Percentiles rank a stretch among this genome's conserved stretches.
Conservation (phyloP, 495 filamentous ascomycete genomes). For the Penicillium coffeae region DNA sequence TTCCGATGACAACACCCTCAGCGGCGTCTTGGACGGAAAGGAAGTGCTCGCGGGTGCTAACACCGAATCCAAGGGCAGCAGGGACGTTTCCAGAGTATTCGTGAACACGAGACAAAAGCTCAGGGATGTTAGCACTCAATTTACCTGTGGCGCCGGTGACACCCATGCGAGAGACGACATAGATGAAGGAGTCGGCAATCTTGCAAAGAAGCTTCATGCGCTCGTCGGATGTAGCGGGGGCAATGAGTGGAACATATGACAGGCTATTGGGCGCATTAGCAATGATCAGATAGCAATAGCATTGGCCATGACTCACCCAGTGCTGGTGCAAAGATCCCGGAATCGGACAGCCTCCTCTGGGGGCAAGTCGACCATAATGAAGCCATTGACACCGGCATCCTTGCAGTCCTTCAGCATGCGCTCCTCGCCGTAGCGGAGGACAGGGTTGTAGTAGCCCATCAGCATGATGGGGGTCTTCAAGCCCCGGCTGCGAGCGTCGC, state of each 20-base stretch:
- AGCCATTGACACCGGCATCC: slow-evolving; percentile 87
- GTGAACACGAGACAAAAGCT: slow-evolving; percentile 77
- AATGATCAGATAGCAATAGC: neutral
- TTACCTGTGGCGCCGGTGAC: slow-evolving; percentile 82
- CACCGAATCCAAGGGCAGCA: slow-evolving; percentile 87
- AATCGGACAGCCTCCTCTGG: slow-evolving; percentile 96
- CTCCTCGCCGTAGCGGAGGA: slow-evolving; percentile 91
- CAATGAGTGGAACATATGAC: slow-evolving; percentile 93
- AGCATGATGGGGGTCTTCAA: slow-evolving; percentile 78
- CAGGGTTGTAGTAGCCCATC: slow-evolving; percentile 99
- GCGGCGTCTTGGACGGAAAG: slow-evolving; percentile 74
- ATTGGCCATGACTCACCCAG: slow-evolving; percentile 50
- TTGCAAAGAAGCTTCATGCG: slow-evolving; percentile 94
- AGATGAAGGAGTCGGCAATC: slow-evolving; percentile 98
- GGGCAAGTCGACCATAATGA: slow-evolving; percentile 94
- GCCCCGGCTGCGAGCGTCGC: slow-evolving; percentile 68
- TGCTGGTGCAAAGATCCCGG: slow-evolving; percentile 73
- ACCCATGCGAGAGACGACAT: slow-evolving; percentile 96
- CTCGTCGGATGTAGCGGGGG: slow-evolving; percentile 84
- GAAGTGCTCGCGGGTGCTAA: slow-evolving; percentile 89
- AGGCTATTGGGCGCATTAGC: slow-evolving; percentile 48
- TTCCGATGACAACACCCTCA: slow-evolving; percentile 97
- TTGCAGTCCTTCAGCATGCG: slow-evolving; percentile 79
- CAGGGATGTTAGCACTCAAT: slow-evolving; percentile 69
- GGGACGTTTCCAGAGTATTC: slow-evolving; percentile 73